Evolutionary conservation across 2,329 filamentous ascomycete species (phyloP).

Genomic region (Helotiales sp.): DNA sequence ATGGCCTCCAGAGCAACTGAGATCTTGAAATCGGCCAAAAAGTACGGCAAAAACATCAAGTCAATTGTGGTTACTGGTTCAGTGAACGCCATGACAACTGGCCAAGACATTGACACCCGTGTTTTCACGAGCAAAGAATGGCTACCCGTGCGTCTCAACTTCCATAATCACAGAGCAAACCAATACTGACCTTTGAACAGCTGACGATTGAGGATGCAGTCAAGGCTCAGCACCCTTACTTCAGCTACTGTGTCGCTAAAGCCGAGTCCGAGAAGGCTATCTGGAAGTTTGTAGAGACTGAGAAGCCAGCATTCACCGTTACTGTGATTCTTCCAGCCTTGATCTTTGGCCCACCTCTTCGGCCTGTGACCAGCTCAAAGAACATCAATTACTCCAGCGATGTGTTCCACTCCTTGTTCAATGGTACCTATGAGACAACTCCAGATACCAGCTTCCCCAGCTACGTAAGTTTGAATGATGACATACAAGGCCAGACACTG

Average conservation of each 20-base stretch:
- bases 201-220: constrained; percentile 33
- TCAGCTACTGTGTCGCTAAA: constrained; percentile 40
- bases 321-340: constrained; percentile 38
- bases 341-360: constrained; percentile 41
- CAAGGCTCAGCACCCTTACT: constrained; percentile 35
- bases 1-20: no score
- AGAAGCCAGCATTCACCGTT: constrained; percentile 34
- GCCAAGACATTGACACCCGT: constrained; percentile 37
- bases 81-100: constrained; percentile 39
- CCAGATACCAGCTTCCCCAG: constrained; percentile 35
- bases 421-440: constrained; percentile 35
- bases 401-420: constrained; percentile 39
- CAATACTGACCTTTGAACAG: no score
- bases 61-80: constrained; percentile 42
- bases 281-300: constrained; percentile 39
- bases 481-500: no score
- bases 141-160: constrained; percentile 30
- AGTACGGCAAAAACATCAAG: constrained; percentile 39
- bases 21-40: constrained; percentile 39
- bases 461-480: constrained; percentile 30
- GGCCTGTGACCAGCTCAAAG: constrained; percentile 35
- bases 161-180: no score
- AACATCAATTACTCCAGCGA: constrained; percentile 38
- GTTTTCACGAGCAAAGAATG: constrained; percentile 36
- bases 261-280: constrained; percentile 41